These are phyloP conservation scores for Phytophthora megakarya DNA, from an alignment of 352 stramenopile genomes.

Conservation along the genomic window DNA sequence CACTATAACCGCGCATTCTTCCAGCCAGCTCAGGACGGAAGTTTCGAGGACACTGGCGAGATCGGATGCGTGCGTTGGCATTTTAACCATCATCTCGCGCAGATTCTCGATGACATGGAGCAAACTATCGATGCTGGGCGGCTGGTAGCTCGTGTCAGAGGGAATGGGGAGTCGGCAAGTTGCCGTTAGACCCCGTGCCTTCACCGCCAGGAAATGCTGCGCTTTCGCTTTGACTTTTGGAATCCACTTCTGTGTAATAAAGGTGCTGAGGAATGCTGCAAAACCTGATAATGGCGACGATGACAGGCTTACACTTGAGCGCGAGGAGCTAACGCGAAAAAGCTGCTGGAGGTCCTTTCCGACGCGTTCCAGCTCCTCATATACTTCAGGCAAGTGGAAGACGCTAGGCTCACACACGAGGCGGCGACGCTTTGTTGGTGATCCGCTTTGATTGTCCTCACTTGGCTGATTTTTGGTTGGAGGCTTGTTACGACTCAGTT, in stretches of 20 bases:
- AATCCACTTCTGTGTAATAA: conserved; percentile 77
- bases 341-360: conserved; percentile 66
- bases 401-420: conserved; percentile 75
- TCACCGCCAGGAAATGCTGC: conserved; percentile 65
- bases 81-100: conserved; percentile 72
- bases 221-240: conserved; percentile 75
- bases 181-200: conserved; percentile 51
- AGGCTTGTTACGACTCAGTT: conserved; percentile 66
- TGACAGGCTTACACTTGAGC: conserved; percentile 6
- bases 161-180: conserved; percentile 59
- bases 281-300: conserved; percentile 41
- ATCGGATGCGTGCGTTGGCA: conserved; percentile 65
- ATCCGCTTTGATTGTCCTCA: conserved; percentile 33
- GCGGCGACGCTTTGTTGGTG: conserved; percentile 15
- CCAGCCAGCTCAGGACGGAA: conserved; percentile 70
- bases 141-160: conserved; percentile 78
- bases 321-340: conserved; percentile 27
- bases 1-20: conserved; percentile 71
- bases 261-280: conserved; percentile 62
- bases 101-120: conserved; percentile 72
- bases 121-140: conserved; percentile 76
- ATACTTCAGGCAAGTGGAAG: conserved; percentile 77
- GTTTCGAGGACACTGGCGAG: conserved; percentile 67
- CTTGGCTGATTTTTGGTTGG: conserved; percentile 37
- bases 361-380: conserved; percentile 70